Evolutionary conservation across 2,329 filamentous ascomycete genomes (phyloP).

Genomic region (Stylonectria norvegica): DNA sequence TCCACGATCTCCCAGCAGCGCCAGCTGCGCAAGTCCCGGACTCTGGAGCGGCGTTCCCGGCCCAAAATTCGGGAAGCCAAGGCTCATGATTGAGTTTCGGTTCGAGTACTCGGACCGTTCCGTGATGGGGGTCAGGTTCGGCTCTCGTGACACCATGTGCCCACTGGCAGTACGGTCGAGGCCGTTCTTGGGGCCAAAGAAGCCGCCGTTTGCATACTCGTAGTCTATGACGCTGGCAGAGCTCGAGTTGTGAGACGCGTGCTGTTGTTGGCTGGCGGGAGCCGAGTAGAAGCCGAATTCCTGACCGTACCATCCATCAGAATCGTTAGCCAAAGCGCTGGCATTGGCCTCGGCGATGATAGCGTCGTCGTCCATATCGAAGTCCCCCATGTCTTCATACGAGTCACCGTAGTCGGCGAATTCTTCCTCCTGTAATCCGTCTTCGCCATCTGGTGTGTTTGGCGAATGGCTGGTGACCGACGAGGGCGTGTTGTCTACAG

Average conservation of each 20-base stretch:
- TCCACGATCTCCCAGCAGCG: conserved; percentile 55
- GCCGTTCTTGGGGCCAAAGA: conserved; percentile 74
- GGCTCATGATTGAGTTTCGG: conserved; percentile 81
- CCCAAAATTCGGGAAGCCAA: conserved; percentile 42
- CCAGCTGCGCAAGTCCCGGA: conserved; percentile 74
- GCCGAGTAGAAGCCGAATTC: conserved; percentile 94
- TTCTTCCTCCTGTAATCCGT: conserved; percentile 38
- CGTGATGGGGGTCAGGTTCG: conserved; percentile 92
- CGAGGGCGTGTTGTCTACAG: conserved; percentile 24
- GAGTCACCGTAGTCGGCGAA: conserved; percentile 52
- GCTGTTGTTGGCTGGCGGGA: conserved; percentile 41
- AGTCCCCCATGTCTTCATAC: conserved; percentile 64
- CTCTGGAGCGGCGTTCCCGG: conserved; percentile 56
- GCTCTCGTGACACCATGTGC: conserved; percentile 72
- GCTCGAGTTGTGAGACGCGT: conserved; percentile 44
- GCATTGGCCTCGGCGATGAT: conserved; percentile 96
- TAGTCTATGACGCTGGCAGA: conserved; percentile 34
- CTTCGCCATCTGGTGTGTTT: conserved; percentile 9
- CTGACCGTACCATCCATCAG: conserved; percentile 90
- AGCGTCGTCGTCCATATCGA: conserved; percentile 75
- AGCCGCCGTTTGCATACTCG: conserved; percentile 76
- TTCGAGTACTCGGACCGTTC: conserved; percentile 96
- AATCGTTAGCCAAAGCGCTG: conserved; percentile 85
- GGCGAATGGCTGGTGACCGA: conserved; percentile 13
- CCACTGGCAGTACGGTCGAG: conserved; percentile 70